Evolutionary conservation across 2,329 filamentous ascomycete genomes (phyloP), one percentile per base, ranked within the genome.

Genomic region (Aspergillus intermedius): DNA sequence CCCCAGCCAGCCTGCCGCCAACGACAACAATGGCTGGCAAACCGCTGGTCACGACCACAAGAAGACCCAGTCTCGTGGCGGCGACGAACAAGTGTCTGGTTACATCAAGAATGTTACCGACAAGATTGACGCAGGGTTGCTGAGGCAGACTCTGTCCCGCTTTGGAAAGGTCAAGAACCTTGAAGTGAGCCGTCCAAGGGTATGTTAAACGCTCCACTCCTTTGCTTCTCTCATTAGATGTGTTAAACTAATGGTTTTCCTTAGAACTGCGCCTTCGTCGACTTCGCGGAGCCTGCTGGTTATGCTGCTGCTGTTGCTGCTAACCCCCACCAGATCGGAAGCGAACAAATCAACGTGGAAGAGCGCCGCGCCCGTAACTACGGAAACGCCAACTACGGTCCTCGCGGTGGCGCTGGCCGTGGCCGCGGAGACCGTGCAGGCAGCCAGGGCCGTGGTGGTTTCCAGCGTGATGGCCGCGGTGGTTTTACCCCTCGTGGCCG

Each of bases 61-160:
- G 60, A 93, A 93, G 77, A 84, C 88, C 65, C 88, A 93, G 67
- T 85, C 84, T 61, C 83, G 88, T 45, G 69, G 77, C 22, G 66
- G 74, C 42, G 87, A 91, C 62, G 86, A 88, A 62, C 86, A 91
- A 54, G 84, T 84, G 47, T 81, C 90, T 58, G 93, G 87, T 17
- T 97, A 96, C 70, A 89, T 98, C 70, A 95, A 95, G 77, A 95
- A 91, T 61, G 91, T 97, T 44, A 91, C 84, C 44, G 90, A 95
- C 30, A 91, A 90, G 73, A 84, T 98, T 46, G 81, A 88, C 65
- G 79, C 83, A 12, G 80, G 82, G 37, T 81, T 88, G 42, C 77
- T 98, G 51, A 85, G 79, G 68, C 77, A 78, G 46, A 79, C 82
- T 47, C 76, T 98, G 45, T 77, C 82, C 58, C 81, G 83, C 59